A percentile compares a stretch with the other conserved stretches of the same genome.
phyloP scores from a whole-genome alignment of 495 filamentous ascomycete genomes.

The Acidiella bohemica region DNA sequence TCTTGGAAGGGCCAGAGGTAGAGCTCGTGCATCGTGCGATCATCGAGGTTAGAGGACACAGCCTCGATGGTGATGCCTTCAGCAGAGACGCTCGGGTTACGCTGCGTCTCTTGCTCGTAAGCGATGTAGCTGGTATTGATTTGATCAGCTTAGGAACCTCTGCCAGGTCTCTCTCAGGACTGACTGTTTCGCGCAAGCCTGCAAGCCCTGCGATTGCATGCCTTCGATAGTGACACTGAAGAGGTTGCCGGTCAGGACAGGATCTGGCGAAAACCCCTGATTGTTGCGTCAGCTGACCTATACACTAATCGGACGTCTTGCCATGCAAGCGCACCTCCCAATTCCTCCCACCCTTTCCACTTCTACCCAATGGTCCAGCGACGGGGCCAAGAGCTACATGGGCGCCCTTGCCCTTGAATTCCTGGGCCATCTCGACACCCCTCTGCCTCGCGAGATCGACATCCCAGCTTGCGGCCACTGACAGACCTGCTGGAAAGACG shows the following conservation, averaged over 20 bases:
- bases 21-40: constrained; percentile 28
- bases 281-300: neutral
- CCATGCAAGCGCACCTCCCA: constrained; percentile 15
- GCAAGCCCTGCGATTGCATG: constrained; percentile 43
- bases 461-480: constrained; percentile 23
- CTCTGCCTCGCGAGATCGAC: constrained; percentile 13
- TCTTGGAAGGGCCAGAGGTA: constrained; percentile 29
- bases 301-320: neutral
- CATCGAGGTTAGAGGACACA: constrained; percentile 26
- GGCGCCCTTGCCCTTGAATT: constrained; percentile 21
- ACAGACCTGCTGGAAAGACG: constrained; percentile 19
- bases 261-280: constrained; percentile 20
- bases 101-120: constrained; percentile 24
- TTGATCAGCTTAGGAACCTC: neutral
- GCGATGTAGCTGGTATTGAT: too few relatives aligned
- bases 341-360: constrained; percentile 17
- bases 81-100: constrained; percentile 11
- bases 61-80: constrained; percentile 25
- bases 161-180: too few relatives aligned
- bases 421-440: constrained; percentile 16
- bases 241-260: constrained; percentile 37
- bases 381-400: constrained; percentile 21
- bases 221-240: constrained; percentile 43
- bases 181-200: constrained; percentile 49
- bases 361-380: constrained; percentile 16